These are phyloP conservation scores for Areca catechu DNA, from an alignment of 176 grass and related monocot genomes.

Conservation along the genomic window DNA sequence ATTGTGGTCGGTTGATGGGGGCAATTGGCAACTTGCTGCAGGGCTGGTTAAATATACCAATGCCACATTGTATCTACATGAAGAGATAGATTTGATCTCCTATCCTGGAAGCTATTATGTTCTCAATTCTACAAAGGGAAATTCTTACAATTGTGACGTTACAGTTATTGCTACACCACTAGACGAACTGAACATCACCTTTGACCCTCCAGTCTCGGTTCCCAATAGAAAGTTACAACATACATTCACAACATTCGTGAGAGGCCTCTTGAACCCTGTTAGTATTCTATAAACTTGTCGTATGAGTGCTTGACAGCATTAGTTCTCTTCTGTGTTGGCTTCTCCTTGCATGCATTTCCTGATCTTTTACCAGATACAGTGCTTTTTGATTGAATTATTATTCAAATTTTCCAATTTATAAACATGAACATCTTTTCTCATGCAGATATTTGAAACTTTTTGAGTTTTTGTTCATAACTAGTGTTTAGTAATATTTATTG, in stretches of 20 bases:
- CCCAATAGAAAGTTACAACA: constrained; percentile 79
- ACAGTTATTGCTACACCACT: constrained; percentile 74
- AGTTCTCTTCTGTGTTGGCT: too few species aligned
- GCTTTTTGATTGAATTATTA: too few species aligned
- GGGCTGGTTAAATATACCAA: constrained; percentile 64
- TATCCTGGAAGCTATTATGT: constrained; percentile 57
- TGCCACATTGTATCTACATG: constrained; percentile 65
- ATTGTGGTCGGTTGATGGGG: constrained; percentile 73
- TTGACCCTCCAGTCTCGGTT: constrained; percentile 53
- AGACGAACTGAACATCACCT: constrained; percentile 78
- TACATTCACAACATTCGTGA: constrained; percentile 75
- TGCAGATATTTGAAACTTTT: too few species aligned
- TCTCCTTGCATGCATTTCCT: too few species aligned
- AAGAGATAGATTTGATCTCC: constrained; percentile 59
- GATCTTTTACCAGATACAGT: too few species aligned
- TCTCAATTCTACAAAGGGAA: constrained; percentile 57
- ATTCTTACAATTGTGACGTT: constrained; percentile 55
- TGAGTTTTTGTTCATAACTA: too few species aligned
- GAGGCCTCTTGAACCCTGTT: constrained; percentile 76
- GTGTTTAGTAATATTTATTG: too few species aligned
- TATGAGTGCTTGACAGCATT: too few species aligned
- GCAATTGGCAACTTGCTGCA: constrained; percentile 62
- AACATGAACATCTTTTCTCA: too few species aligned
- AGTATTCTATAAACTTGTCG: constrained; percentile 12
- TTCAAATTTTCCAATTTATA: too few species aligned